Conservation (phyloP, 306 rosid genomes). For the peach (Prunus persica) region DNA sequence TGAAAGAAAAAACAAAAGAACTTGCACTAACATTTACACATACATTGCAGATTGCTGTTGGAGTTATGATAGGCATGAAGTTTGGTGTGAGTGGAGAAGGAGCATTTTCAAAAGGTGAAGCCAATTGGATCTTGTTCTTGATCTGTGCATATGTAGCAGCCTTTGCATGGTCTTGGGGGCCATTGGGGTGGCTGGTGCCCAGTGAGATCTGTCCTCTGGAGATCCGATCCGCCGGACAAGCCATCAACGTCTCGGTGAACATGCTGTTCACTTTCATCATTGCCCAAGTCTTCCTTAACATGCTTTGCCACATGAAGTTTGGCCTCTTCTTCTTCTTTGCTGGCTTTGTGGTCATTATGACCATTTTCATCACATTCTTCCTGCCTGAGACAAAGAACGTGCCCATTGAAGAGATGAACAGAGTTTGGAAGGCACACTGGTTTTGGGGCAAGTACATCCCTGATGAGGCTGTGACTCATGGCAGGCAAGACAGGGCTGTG, state of each 20-base stretch:
- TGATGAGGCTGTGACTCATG: neutral
- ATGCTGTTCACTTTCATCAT: slow-evolving; percentile 66
- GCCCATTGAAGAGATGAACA: slow-evolving; percentile 64
- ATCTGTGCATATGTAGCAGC: slow-evolving; percentile 57
- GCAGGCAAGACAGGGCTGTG: neutral
- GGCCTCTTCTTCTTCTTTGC: slow-evolving; percentile 66
- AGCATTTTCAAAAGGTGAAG: neutral
- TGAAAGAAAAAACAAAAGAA: neutral
- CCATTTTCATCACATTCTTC: slow-evolving; percentile 41
- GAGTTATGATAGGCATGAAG: slow-evolving; percentile 1
- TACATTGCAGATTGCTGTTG: neutral
- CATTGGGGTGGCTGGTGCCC: slow-evolving; percentile 72
- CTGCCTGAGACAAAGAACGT: slow-evolving; percentile 72
- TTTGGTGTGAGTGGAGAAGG: neutral
- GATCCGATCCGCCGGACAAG: slow-evolving; percentile 58
- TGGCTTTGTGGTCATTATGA: slow-evolving; percentile 48
- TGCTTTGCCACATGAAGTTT: slow-evolving; percentile 12
- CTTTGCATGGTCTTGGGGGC: slow-evolving; percentile 83
- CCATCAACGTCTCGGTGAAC: slow-evolving; percentile 51
- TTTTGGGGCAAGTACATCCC: slow-evolving; percentile 44
- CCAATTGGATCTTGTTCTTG: slow-evolving; percentile 20
- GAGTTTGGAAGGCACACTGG: slow-evolving; percentile 56
- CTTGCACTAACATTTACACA: neutral
- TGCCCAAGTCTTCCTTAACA: slow-evolving; percentile 39
- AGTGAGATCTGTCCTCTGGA: slow-evolving; percentile 69